Evolutionary conservation across 2,329 filamentous ascomycete genomes (phyloP), one percentile per base, ranked within the genome.

Genomic region (Trichoderma atroviride): DNA sequence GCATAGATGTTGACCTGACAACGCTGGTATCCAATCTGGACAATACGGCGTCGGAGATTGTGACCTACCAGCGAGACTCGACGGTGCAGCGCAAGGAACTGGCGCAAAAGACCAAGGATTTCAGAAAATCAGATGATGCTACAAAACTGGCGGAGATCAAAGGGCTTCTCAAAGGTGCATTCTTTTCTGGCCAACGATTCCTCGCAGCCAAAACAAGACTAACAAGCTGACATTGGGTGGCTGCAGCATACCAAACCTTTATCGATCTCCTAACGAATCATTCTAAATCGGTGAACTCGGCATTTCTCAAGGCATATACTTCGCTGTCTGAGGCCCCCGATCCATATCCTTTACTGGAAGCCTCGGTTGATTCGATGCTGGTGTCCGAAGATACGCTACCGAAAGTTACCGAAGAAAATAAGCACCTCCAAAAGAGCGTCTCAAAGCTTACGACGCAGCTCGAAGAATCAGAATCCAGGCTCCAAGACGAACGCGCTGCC

Each of bases 41-140:
- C 81, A 91, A 91, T 70, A 95, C 94, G 4, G 96, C 96, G n/a
- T 95, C 94, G 13, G 96, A 98, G 76, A 93, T 99, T 71, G 93
- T 98, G 64, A 85, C 92, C 59, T 94, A 97, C 78, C 96, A 99
- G 78, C 89, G 94, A 75, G 96, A 98, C 80, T 93, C 95, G n/a
- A 91, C 97, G 5, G 91, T 97, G 0, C 95, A 99, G 79, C 88
- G 96, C 65, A 99, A 99, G 78, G 96, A 99, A 71, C 85, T 99
- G 24, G 96, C 96, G n/a, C 94, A 97, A 78, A 98, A 97, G 85
- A 99, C 96, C 0, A 99, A 99, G 77, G 95, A 98, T 76, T 99
- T 98, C 75, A 87, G 94, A 71, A 98, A 97, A 79, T 86, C 97
- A 13, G 95, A 98, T 75, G 94, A 99, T 83, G 83, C 91, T 13